Evolutionary conservation across 176 grass and related monocot species (phyloP).

Genomic region (Ananas comosus): DNA sequence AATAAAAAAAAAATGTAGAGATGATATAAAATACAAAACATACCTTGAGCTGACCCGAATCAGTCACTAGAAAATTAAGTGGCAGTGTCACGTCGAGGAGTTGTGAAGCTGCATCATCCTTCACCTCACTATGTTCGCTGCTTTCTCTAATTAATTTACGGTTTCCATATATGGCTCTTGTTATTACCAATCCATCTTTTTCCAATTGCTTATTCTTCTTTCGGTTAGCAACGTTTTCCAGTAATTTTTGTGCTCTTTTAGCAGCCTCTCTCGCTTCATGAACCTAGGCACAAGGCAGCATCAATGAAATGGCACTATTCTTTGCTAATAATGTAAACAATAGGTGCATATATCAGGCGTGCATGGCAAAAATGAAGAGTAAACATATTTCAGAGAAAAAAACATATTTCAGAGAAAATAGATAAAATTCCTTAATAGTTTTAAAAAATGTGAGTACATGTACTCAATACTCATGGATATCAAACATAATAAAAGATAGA

Average conservation of each 20-base stretch:
- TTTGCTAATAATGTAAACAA: constrained; percentile 14
- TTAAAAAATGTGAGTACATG: too few species aligned
- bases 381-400: too few species aligned
- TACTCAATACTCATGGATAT: neutral
- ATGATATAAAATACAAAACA: neutral
- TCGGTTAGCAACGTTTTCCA: constrained; percentile 78
- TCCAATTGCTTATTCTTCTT: constrained; percentile 82
- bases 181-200: constrained; percentile 71
- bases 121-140: constrained; percentile 37
- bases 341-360: constrained; percentile 16
- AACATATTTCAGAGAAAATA: too few species aligned
- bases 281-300: constrained; percentile 34
- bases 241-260: constrained; percentile 63
- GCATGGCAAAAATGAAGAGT: constrained; percentile 12
- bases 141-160: constrained; percentile 30
- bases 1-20: neutral
- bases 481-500: constrained; percentile 19
- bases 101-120: constrained; percentile 65
- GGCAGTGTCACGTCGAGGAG: constrained; percentile 82
- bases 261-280: constrained; percentile 70
- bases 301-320: constrained; percentile 11
- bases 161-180: constrained; percentile 71
- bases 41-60: constrained; percentile 91
- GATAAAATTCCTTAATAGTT: too few species aligned
- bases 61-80: constrained; percentile 78